Evolutionary conservation across 2,329 filamentous ascomycete genomes (phyloP), one percentile per base, ranked within the genome.

Genomic region (Scolecobasidium constrictum): DNA sequence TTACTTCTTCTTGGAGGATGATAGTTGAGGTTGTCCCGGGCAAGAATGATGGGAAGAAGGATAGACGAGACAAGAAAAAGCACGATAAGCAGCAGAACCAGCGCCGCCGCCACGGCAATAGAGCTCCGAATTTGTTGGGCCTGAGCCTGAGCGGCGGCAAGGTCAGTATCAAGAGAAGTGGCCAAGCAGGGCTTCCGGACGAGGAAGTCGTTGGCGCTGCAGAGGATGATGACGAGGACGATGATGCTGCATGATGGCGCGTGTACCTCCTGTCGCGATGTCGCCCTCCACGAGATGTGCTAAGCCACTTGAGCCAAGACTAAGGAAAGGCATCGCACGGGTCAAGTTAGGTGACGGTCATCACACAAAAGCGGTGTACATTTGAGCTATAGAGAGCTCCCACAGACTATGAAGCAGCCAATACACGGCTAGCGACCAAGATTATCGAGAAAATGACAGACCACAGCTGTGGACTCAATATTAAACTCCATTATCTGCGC

Each of bases 1-100:
- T 69, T 98, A 83, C 71, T 95, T 94, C 81, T 96, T 96, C 83
- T 65, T 96, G 64, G 90, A 96, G 64, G 88, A 95, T 58, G 74
- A 79, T 60, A 75, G 68, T 67, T 81, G 71, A 76, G 72, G 74
- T 71, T 72, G 61, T 72, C 61, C 62, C 67, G 55, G 56, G 69
- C 55, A 60, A 66, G 53, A 36, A 36, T 9, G 18, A 11, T 36
- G 34, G 11, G 11, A 7, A 17, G 9, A 31, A 31, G 9, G 26
- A 36, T 36, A 9, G 16, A 39, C 6, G 19, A 6, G 20, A 9
- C 19, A 11, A 18, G 9, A 23, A 67, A 48, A 59, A 37, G 22
- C 28, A 17, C 40, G 26, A 45, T 35, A 33, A 17, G 43, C 17
- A 20, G 44, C 37, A 45, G 28, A 31, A 35, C 19, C 41, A 55